Base-by-base conservation (phyloP, 768 basidiomycete species). In the Pisolithus microcarpus region DNA sequence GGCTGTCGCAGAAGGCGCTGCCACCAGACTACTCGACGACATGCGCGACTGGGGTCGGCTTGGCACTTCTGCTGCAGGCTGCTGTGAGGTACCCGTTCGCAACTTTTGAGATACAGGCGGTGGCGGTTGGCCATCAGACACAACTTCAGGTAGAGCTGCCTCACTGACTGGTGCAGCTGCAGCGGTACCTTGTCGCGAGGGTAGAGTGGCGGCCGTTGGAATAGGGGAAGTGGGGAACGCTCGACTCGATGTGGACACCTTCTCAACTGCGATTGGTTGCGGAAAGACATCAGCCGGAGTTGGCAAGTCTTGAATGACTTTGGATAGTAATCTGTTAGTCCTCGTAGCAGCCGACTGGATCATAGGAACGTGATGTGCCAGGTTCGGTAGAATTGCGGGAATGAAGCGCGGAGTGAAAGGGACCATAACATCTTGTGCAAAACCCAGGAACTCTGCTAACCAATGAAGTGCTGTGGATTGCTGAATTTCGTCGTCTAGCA, bases 391-490 rank as follows among this genome's bases (percentile, higher is more conserved):
- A 51, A 99, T 88, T 8, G 91, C 90, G 8, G 89, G 86, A 40
- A 99, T 85, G 42, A 99, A 82, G 38, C 91, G 84, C 1, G 96
- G 93, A 0, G 92, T 91, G 62, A 96, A 96, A 2, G 90, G 88
- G 24, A 98, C 81, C 77, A 98, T 90, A 49, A 94, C 91, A 63
- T 93, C 90, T 49, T 87, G 84, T 1, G 84, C 86, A 59, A 97
- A 91, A 44, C 73, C 76, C 30, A 98, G 72, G 69, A 98, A 92
- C 56, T 93, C 91, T 6, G 89, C 81, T 21, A 99, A 73, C 96
- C 96, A 99, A 53, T 80, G 75, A 15, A 99, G 76, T n/a, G 93
- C 90, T 0, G 89, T 94, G 0, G 89, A 90, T 59, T 96, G 91
- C 56, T 96, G 93, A 26, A 95, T 89, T 62, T 95, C 93, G 54